Evolutionary conservation across 2,329 filamentous ascomycete species (phyloP), one percentile per base, ranked within the genome.

Genomic region (Clathrospora elynae): DNA sequence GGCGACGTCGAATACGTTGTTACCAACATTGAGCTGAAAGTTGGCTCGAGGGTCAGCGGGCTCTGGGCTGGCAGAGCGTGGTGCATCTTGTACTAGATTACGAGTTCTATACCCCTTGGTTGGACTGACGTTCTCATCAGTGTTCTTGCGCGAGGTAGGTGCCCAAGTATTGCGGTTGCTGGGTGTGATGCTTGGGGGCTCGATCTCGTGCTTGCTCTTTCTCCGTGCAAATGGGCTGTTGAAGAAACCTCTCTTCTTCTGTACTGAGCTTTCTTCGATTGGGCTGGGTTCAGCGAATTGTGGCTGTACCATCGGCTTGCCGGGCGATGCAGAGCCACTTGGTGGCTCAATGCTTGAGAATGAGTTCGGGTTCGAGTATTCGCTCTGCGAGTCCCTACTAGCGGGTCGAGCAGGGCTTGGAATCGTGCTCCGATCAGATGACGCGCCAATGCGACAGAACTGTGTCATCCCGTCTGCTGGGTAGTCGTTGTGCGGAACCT

Each of bases 391-490:
- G 62, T 95, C 91, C 53, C 88, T 83, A 67, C 90, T 96, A 10
- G 86, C 86, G 32, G 90, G 89, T 31, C 90, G 81, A 35, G 81
- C 84, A 16, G 84, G 81, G 49, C 83, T 86, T 30, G 80, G 83
- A 14, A 80, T 79, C 4, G 85, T 86, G 71, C 79, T 90, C 71
- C 73, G 82, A 72, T 85, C 84, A n/a, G 83, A 86, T 35, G 79
- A 79, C 25, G 85, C 81, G 3, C 84, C 87, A 25, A 88, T 85
- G 46, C 90, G 84, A 71, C 92, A 97, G 51, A 96, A 86, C 82
- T 97, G 95, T 0, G 92, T 96, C 90, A 97, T 97, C 4, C 91
- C 92, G 66, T 97, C 92, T 69, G 87, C 83, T 0, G 92, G 91
- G 66, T 96, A 96, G 7, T 93, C 90, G 59, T 97, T 95, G 61